A percentile compares a stretch with the other conserved stretches of the same genome.
phyloP scores from a whole-genome alignment of 2,329 filamentous ascomycete genomes.

The Colletotrichum chlorophyti region DNA sequence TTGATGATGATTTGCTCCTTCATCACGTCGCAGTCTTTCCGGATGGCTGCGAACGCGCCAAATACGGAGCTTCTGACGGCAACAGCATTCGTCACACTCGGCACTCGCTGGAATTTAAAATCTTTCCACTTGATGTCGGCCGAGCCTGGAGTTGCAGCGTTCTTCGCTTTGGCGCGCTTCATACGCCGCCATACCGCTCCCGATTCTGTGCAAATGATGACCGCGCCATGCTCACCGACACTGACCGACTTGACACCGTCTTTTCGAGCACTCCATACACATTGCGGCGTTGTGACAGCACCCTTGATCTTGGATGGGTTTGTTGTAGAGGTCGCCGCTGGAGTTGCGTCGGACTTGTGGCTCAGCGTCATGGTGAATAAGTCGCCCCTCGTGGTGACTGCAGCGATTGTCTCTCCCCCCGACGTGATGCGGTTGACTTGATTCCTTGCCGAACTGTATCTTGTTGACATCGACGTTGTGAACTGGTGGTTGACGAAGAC shows the following conservation, averaged over 20 bases:
- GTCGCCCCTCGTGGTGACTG: conserved; percentile 83
- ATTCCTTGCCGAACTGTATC: conserved; percentile 69
- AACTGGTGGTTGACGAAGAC: conserved; percentile 75
- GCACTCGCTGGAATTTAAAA: conserved; percentile 93
- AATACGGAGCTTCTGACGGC: conserved; percentile 87
- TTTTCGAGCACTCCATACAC: conserved; percentile 89
- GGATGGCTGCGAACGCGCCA: conserved; percentile 87
- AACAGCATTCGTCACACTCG: conserved; percentile 84
- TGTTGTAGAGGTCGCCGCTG: conserved; percentile 77
- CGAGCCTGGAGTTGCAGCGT: conserved; percentile 54
- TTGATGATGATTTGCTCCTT: conserved; percentile 72
- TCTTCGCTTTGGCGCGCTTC: conserved; percentile 81
- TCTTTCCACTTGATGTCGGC: conserved; percentile 76
- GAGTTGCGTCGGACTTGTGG: conserved; percentile 67
- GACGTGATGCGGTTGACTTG: conserved; percentile 79
- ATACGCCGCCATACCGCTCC: conserved; percentile 93
- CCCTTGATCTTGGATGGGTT: conserved; percentile 91
- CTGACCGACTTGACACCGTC: conserved; percentile 86
- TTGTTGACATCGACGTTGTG: conserved; percentile 68
- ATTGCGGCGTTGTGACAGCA: conserved; percentile 77
- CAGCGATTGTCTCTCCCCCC: conserved; percentile 91
- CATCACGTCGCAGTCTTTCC: conserved; percentile 84
- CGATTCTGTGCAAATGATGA: conserved; percentile 91
- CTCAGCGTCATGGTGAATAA: conserved; percentile 85
- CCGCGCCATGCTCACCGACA: conserved; percentile 90